Conservation (phyloP, 176 grass and related monocot genomes). For the Bothriochloa decipiens region DNA sequence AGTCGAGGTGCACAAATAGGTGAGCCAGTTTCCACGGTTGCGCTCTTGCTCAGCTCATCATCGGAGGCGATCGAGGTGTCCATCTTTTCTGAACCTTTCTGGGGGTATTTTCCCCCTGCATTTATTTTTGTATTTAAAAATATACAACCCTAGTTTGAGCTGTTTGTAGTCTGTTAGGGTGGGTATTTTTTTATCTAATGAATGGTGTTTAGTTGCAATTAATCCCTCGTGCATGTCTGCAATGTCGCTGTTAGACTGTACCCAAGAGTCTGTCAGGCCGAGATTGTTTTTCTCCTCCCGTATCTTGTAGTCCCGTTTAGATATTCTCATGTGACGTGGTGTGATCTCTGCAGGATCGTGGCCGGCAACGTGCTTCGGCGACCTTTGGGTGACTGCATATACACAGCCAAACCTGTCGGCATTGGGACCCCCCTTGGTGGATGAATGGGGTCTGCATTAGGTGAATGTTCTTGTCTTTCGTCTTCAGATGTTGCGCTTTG, state of each 20-base stretch:
- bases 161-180: not conserved
- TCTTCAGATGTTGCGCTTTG: slow-evolving; percentile 7
- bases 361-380: not conserved
- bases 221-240: not conserved
- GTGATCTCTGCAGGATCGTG: not conserved
- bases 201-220: too few relatives aligned
- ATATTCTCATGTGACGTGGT: not conserved
- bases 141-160: not conserved
- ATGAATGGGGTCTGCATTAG: not conserved
- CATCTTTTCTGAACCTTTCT: not conserved
- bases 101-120: not conserved
- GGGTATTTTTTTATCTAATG: not conserved
- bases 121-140: not conserved
- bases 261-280: not conserved
- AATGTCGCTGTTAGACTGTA: not conserved
- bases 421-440: not conserved
- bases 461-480: slow-evolving; percentile 5
- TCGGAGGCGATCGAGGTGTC: not conserved
- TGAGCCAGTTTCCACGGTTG: not conserved
- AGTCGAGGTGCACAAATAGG: not conserved
- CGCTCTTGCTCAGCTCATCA: not conserved
- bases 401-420: not conserved
- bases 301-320: not conserved
- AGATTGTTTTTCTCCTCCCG: not conserved
- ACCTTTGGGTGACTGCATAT: not conserved